Percentiles rank a stretch among this genome's conserved stretches.
Conservation (phyloP, 2,329 filamentous ascomycete species). For the Diaporthe sp. region DNA sequence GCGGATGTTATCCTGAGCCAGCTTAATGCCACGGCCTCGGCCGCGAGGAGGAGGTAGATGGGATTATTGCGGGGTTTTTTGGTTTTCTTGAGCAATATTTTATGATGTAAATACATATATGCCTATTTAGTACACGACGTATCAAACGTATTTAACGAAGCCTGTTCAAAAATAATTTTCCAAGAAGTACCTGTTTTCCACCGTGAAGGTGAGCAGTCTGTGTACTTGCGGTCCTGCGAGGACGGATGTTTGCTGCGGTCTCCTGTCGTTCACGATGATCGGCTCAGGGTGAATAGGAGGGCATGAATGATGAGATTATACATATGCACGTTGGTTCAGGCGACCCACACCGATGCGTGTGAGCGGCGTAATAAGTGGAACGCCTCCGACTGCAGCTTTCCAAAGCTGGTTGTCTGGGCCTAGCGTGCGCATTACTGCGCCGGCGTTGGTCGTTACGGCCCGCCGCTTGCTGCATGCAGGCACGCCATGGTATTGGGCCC, state of each 20-base stretch:
- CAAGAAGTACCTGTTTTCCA: neutral
- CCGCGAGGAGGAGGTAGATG: neutral
- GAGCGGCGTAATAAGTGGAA: neutral
- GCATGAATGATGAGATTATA: neutral
- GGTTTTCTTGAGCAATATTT: neutral
- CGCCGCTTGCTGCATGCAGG: neutral
- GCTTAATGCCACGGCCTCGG: neutral
- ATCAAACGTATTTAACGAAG: neutral
- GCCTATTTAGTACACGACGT: neutral
- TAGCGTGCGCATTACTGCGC: neutral
- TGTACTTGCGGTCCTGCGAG: neutral
- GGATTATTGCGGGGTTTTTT: neutral
- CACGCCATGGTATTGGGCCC: neutral
- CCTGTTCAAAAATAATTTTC: neutral
- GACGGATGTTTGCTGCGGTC: too few species aligned
- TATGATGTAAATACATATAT: conserved; percentile 5
- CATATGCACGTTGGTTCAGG: neutral
- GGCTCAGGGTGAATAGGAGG: neutral
- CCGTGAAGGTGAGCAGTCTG: too few species aligned
- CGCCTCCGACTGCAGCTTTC: neutral
- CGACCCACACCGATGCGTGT: neutral
- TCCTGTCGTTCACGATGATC: neutral
- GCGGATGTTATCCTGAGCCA: conserved; percentile 24
- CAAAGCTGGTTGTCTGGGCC: neutral
- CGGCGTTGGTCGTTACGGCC: neutral